phyloP scores from a whole-genome alignment of 2,329 filamentous ascomycete genomes.

The Hymenoscyphus linearis region DNA sequence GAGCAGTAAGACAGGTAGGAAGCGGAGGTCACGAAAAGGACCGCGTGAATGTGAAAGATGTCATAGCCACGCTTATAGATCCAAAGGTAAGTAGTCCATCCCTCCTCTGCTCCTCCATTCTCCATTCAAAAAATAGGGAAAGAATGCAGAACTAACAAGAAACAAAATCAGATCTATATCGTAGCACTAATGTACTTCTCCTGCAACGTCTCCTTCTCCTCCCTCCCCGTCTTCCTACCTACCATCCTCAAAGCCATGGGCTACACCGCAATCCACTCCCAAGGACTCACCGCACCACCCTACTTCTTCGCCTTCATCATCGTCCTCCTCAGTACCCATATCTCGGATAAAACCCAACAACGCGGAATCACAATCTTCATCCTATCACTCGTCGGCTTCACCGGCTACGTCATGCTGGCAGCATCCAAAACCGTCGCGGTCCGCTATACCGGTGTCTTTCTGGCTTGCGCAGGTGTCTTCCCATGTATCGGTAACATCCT shows the following conservation, averaged over 20 bases:
- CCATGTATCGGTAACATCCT: conserved; percentile 65
- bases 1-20: conserved; percentile 49
- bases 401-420: conserved; percentile 62
- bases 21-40: conserved; percentile 43
- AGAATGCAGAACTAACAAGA: neutral
- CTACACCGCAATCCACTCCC: conserved; percentile 59
- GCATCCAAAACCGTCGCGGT: conserved; percentile 41
- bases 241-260: conserved; percentile 62
- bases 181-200: conserved; percentile 49
- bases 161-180: conserved; percentile 20
- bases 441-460: conserved; percentile 44
- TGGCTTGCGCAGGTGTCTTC: conserved; percentile 58
- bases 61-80: conserved; percentile 42
- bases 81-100: conserved; percentile 43
- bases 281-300: conserved; percentile 67
- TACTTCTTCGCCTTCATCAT: conserved; percentile 63
- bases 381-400: conserved; percentile 51
- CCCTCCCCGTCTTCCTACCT: conserved; percentile 59
- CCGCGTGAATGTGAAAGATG: conserved; percentile 41
- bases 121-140: conserved; percentile 1
- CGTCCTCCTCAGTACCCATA: conserved; percentile 54
- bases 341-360: conserved; percentile 62
- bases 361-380: conserved; percentile 54
- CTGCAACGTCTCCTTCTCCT: conserved; percentile 60
- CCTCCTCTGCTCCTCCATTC: conserved; percentile 50